phyloP scores from a whole-genome alignment of 2,329 filamentous ascomycete species.

The Zymoseptoria brevis region DNA sequence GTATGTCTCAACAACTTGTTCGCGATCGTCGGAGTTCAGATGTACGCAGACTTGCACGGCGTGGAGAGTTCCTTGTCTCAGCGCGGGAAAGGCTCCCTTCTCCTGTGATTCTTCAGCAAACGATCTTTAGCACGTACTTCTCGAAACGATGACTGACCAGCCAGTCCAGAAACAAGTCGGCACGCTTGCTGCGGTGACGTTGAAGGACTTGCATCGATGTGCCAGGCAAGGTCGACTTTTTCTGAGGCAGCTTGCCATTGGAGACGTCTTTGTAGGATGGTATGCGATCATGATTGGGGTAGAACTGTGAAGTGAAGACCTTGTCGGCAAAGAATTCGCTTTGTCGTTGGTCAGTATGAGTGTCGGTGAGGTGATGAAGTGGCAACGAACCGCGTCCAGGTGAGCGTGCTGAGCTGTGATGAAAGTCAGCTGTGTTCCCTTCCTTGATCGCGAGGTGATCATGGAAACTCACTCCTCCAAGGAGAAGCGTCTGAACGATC shows the following conservation, averaged over 20 bases:
- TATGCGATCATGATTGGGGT: slow-evolving; percentile 18
- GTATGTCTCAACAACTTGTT: slow-evolving; percentile 42
- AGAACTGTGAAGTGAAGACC: slow-evolving; percentile 27
- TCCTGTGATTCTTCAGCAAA: slow-evolving; percentile 36
- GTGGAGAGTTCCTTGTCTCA: slow-evolving; percentile 36
- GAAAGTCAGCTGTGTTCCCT: not conserved
- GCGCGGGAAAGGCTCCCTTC: slow-evolving; percentile 40
- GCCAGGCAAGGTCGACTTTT: slow-evolving; percentile 2
- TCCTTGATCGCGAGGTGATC: not conserved
- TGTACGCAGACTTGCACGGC: slow-evolving; percentile 42
- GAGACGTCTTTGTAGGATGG: slow-evolving; percentile 29
- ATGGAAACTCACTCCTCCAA: slow-evolving; percentile 35
- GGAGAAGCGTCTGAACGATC: slow-evolving; percentile 41
- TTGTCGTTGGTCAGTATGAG: slow-evolving; percentile 2
- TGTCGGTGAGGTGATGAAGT: not conserved
- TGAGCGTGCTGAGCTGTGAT: slow-evolving; percentile 29
- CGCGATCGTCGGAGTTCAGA: slow-evolving; percentile 29
- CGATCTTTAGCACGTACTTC: not conserved
- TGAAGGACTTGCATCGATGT: slow-evolving; percentile 33
- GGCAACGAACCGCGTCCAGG: slow-evolving; percentile 24
- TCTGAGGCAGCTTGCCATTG: slow-evolving; percentile 11
- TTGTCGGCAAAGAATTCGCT: slow-evolving; percentile 27
- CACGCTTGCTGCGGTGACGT: slow-evolving; percentile 33
- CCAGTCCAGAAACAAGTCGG: slow-evolving; percentile 40
- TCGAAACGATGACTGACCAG: slow-evolving; percentile 33